Evolutionary conservation across 177 flowering plant species (phyloP).

Genomic region (Vitis hybrid): DNA sequence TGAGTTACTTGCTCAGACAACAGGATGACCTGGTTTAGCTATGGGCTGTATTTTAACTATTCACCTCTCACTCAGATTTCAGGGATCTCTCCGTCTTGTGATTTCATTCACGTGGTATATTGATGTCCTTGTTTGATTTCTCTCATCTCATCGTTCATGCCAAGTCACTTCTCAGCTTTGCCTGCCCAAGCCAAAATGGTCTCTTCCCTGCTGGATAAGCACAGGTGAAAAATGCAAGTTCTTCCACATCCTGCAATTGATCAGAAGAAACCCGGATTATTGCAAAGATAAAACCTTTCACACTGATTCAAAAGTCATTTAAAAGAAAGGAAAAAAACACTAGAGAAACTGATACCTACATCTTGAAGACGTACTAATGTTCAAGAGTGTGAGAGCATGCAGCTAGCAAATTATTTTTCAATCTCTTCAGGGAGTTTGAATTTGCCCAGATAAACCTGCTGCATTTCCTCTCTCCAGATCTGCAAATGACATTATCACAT

Average conservation of each 20-base stretch:
- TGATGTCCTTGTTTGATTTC: background rate
- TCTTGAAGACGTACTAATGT: conserved; percentile 1
- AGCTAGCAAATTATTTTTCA: conserved; percentile 30
- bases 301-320: no score
- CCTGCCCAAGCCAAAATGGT: background rate
- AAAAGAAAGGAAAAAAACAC: background rate
- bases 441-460: conserved; percentile 72
- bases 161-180: conserved; percentile 1
- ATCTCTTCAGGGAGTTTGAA: conserved; percentile 54
- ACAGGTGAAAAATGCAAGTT: background rate
- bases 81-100: background rate
- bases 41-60: no score
- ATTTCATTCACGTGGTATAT: background rate
- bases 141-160: background rate
- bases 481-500: conserved; percentile 18
- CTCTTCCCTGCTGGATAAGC: background rate
- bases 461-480: conserved; percentile 99
- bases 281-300: background rate
- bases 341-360: background rate
- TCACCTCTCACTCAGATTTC: background rate
- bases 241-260: background rate
- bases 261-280: background rate
- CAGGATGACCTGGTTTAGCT: no score
- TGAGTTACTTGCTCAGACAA: no score
- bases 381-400: background rate